phyloP scores from a whole-genome alignment of 2,329 filamentous ascomycete species.

The Neonectria neomacrospora region DNA sequence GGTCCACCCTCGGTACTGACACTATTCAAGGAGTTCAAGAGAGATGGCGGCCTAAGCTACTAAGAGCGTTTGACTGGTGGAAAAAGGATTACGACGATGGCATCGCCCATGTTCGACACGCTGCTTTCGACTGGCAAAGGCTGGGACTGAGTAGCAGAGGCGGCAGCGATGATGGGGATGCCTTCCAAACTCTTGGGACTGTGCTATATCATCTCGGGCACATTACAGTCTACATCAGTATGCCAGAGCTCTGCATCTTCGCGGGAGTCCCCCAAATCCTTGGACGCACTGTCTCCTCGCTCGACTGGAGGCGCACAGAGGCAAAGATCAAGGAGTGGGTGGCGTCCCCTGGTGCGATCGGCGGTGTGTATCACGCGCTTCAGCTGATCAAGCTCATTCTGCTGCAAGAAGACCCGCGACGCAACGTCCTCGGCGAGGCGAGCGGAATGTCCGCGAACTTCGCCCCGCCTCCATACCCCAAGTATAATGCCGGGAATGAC shows the following conservation, averaged over 20 bases:
- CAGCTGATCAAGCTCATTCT: slow-evolving; percentile 43
- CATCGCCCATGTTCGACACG: slow-evolving; percentile 43
- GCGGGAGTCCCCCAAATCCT: slow-evolving; percentile 43
- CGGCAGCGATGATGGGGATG: slow-evolving; percentile 44
- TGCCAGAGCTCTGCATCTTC: slow-evolving; percentile 46
- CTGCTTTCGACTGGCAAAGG: slow-evolving; percentile 45
- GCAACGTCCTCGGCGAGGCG: slow-evolving; percentile 26
- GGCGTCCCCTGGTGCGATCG: slow-evolving; percentile 43
- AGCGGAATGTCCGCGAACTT: slow-evolving; percentile 29
- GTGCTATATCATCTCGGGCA: slow-evolving; percentile 44
- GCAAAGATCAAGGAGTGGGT: slow-evolving; percentile 46
- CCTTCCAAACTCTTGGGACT: slow-evolving; percentile 43
- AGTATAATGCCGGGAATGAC: slow-evolving; percentile 41
- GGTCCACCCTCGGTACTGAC: slow-evolving; percentile 40
- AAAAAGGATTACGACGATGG: slow-evolving; percentile 46
- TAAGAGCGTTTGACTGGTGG: slow-evolving; percentile 45
- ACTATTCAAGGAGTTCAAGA: slow-evolving; percentile 44
- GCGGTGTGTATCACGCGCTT: slow-evolving; percentile 43
- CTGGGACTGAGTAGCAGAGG: slow-evolving; percentile 40
- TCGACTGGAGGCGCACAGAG: slow-evolving; percentile 44
- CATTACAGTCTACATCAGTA: slow-evolving; percentile 45
- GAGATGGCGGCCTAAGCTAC: slow-evolving; percentile 42
- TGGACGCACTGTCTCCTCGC: slow-evolving; percentile 41
- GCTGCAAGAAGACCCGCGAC: slow-evolving; percentile 36
- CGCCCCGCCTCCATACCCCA: slow-evolving; percentile 36